Conservation (phyloP, 305 asterid species). For the Fraxinus baroniana region DNA sequence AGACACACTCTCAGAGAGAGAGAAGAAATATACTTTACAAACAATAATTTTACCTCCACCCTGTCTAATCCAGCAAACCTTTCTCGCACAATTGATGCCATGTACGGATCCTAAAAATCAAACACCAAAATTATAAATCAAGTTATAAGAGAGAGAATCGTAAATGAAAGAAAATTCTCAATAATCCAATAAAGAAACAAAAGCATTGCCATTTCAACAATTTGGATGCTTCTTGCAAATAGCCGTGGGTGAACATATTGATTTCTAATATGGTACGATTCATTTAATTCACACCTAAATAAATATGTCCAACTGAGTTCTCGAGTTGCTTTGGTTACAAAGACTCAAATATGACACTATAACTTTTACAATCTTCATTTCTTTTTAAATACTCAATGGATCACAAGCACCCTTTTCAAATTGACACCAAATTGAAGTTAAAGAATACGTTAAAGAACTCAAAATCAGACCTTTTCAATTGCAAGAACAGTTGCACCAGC, state of each 20-base stretch:
- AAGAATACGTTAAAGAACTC: not conserved
- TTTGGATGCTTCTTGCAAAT: constrained; percentile 4
- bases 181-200: not conserved
- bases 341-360: not conserved
- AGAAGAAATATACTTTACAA: not conserved
- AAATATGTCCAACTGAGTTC: not conserved
- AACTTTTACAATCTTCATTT: not conserved
- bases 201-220: constrained; percentile 10
- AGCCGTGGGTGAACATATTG: not conserved
- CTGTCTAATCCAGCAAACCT: constrained; percentile 55
- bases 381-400: constrained; percentile 6
- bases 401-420: constrained; percentile 11
- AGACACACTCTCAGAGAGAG: not conserved
- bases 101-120: constrained; percentile 71
- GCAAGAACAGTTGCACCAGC: constrained; percentile 94
- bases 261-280: not conserved
- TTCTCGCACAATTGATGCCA: constrained; percentile 80
- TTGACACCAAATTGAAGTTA: not conserved
- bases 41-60: constrained; percentile 47
- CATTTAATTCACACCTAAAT: not conserved
- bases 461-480: constrained; percentile 74
- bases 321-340: not conserved
- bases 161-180: not conserved
- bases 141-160: constrained; percentile 10
- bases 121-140: constrained; percentile 13